A percentile compares a stretch with the other conserved stretches of the same genome.
These are phyloP conservation scores for Baorangia bicolor DNA, from an alignment of 768 basidiomycete genomes.

Conservation along the genomic window DNA sequence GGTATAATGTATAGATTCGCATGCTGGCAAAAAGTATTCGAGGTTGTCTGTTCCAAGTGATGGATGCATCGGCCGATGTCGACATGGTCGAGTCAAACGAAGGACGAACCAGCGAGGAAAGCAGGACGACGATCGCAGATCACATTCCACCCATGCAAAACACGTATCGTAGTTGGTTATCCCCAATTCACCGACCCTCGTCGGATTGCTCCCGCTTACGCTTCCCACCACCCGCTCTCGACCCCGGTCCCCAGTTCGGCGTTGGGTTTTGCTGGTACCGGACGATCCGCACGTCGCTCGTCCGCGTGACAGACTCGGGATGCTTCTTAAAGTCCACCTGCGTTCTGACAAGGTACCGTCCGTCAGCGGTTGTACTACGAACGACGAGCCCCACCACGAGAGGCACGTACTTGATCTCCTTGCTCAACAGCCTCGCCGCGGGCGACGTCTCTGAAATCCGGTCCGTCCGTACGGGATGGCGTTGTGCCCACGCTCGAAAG, in stretches of 20 bases:
- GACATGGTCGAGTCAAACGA: too few relatives aligned
- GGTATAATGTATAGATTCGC: too few relatives aligned
- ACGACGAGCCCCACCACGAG: not conserved
- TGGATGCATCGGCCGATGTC: too few relatives aligned
- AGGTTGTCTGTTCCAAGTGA: too few relatives aligned
- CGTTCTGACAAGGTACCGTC: conserved; percentile 30
- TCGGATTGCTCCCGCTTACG: conserved; percentile 30
- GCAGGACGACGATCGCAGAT: too few relatives aligned
- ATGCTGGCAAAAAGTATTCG: too few relatives aligned
- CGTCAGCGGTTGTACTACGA: not conserved
- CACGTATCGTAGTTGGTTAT: too few relatives aligned
- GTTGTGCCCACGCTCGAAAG: conserved; percentile 81
- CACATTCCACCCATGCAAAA: too few relatives aligned
- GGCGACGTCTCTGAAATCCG: conserved; percentile 79
- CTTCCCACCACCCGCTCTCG: conserved; percentile 50
- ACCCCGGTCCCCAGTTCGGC: conserved; percentile 91
- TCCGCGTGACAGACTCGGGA: conserved; percentile 57
- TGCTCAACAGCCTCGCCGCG: conserved; percentile 61
- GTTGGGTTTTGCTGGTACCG: conserved; percentile 90
- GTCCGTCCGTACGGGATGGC: conserved; percentile 78
- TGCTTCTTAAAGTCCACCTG: conserved; percentile 78
- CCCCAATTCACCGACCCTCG: conserved; percentile 12
- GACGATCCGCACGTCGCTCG: conserved; percentile 72
- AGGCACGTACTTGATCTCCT: conserved; percentile 59
- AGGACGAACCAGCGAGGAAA: not conserved